A percentile compares a stretch with the other conserved stretches of the same genome.
Evolutionary conservation across 202 grass and related monocot genomes (phyloP).

Genomic region (Dendrocalamus latiflorus): DNA sequence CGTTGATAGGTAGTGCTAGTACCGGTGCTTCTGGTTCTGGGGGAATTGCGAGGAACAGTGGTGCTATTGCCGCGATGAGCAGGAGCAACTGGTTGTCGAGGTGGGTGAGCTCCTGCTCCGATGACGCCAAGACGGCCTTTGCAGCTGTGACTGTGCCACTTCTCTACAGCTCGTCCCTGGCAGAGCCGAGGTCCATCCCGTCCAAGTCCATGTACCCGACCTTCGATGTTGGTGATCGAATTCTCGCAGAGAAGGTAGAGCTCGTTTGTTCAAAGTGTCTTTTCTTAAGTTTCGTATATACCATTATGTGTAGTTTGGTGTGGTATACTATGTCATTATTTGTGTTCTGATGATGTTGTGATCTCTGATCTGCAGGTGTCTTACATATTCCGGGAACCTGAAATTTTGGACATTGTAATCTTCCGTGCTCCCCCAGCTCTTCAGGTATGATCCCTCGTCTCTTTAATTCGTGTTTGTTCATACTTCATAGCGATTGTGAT

Average conservation of each 20-base stretch:
- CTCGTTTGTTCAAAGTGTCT: neutral
- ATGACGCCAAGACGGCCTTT: constrained; percentile 89
- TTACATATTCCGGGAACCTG: constrained; percentile 84
- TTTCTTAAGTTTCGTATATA: too few relatives aligned
- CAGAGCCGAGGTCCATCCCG: constrained; percentile 87
- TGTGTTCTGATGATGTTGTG: constrained; percentile 11
- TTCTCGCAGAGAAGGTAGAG: constrained; percentile 93
- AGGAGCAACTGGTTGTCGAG: constrained; percentile 73
- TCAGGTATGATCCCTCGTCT: constrained; percentile 40
- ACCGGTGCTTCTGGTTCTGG: constrained; percentile 9
- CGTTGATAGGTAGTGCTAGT: constrained; percentile 12
- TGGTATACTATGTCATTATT: neutral
- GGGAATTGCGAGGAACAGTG: constrained; percentile 8
- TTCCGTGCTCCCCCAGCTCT: constrained; percentile 67
- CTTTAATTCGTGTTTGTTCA: neutral
- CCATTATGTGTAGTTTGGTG: neutral
- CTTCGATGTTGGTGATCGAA: constrained; percentile 92
- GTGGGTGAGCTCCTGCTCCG: constrained; percentile 77
- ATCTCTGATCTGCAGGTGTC: constrained; percentile 58
- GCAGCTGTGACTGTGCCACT: constrained; percentile 82
- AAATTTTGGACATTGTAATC: constrained; percentile 95
- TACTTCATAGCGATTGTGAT: neutral
- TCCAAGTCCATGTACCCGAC: constrained; percentile 97
- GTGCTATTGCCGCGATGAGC: constrained; percentile 16
- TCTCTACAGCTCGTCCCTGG: constrained; percentile 71